Percentiles rank a stretch among this genome's conserved stretches.
These are phyloP conservation scores for Phytopythium ostracodes DNA, from an alignment of 352 stramenopile genomes.

Conservation along the genomic window DNA sequence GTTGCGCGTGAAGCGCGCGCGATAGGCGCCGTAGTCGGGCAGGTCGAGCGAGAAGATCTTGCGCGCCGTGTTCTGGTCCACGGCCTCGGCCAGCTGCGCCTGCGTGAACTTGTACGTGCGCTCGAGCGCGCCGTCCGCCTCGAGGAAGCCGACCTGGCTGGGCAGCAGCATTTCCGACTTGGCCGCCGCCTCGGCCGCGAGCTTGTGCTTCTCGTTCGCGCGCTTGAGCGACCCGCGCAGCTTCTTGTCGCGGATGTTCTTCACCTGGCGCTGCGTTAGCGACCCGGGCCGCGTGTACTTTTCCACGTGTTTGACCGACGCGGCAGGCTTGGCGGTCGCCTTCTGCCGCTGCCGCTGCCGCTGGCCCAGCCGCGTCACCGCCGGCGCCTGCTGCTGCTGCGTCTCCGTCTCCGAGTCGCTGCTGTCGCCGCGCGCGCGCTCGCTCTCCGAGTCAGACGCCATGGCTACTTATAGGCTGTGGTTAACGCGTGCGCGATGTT, in stretches of 20 bases:
- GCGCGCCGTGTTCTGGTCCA: conserved; percentile 92
- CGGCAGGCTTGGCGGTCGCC: conserved; percentile 2
- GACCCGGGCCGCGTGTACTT: conserved; percentile 70
- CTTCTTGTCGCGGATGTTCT: conserved; percentile 87
- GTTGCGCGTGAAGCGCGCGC: conserved; percentile 94
- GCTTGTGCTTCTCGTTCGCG: conserved; percentile 75
- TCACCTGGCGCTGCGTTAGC: conserved; percentile 55
- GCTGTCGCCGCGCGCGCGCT: conserved; percentile 16
- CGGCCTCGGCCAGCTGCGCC: conserved; percentile 70
- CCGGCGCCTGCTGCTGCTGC: conserved; percentile 52
- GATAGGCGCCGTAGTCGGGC: conserved; percentile 91
- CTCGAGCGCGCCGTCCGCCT: conserved; percentile 94
- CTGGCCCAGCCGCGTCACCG: conserved; percentile 56
- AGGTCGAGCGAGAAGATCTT: conserved; percentile 97
- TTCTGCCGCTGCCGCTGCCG: conserved; percentile 11
- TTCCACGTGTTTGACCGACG: conserved; percentile 54
- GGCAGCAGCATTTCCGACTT: conserved; percentile 91
- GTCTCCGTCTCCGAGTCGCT: conserved; percentile 61
- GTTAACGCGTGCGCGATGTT: background rate
- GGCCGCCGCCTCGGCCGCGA: conserved; percentile 82
- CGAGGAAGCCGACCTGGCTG: conserved; percentile 80
- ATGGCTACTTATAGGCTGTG: conserved; percentile 11
- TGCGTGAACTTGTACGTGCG: conserved; percentile 96
- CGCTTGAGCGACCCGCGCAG: conserved; percentile 67
- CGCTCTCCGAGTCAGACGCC: conserved; percentile 31